Conservation (phyloP, 768 basidiomycete genomes). For the Amanita molliuscula region DNA sequence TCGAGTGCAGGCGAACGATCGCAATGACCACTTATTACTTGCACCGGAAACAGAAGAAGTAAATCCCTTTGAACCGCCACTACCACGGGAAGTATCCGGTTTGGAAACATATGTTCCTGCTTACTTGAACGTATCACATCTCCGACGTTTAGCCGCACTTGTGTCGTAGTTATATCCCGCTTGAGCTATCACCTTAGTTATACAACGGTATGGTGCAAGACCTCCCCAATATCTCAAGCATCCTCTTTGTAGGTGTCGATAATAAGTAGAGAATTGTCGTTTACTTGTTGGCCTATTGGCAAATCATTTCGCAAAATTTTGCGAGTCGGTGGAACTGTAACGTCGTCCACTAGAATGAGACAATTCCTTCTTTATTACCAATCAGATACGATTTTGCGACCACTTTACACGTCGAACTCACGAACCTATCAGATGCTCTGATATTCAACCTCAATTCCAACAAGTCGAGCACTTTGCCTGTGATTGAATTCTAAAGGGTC, state of each 20-base stretch:
- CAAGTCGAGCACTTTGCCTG: slow-evolving; percentile 57
- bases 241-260: slow-evolving; percentile 4
- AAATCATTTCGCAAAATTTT: slow-evolving; percentile 35
- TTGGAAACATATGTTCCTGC: slow-evolving; percentile 95
- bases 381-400: neutral
- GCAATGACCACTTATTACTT: slow-evolving; percentile 92
- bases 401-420: slow-evolving; percentile 15
- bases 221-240: neutral
- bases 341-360: neutral
- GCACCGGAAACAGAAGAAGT: slow-evolving; percentile 97
- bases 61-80: slow-evolving; percentile 86
- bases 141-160: slow-evolving; percentile 78
- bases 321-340: neutral
- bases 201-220: neutral
- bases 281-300: slow-evolving; percentile 36
- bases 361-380: neutral
- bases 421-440: slow-evolving; percentile 17
- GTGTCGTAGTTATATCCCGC: slow-evolving; percentile 34
- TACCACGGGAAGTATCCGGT: slow-evolving; percentile 90
- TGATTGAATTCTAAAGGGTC: slow-evolving; percentile 32
- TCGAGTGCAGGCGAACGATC: slow-evolving; percentile 90
- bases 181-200: neutral
- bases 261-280: slow-evolving; percentile 36
- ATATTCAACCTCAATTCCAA: slow-evolving; percentile 28
- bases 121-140: slow-evolving; percentile 82